phyloP scores from a whole-genome alignment of 352 stramenopile genomes.

The Globisporangium canariense region DNA sequence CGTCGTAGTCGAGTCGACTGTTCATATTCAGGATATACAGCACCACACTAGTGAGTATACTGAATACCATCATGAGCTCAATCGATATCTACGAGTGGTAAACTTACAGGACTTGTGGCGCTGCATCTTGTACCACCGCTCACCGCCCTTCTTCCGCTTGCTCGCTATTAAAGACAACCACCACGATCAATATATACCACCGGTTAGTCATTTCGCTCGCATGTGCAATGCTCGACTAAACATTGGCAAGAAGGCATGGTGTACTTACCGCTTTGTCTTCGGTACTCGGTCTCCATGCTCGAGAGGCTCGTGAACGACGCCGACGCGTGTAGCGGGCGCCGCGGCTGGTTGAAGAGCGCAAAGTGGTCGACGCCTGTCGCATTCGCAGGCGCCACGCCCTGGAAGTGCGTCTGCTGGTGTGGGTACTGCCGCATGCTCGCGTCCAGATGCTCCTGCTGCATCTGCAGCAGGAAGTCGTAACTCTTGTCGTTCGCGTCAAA shows the following conservation, averaged over 20 bases:
- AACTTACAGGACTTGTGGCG: slow-evolving; percentile 43
- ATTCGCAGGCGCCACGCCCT: not conserved
- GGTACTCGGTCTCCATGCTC: slow-evolving; percentile 69
- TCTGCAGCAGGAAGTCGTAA: slow-evolving; percentile 59
- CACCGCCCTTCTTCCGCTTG: slow-evolving; percentile 63
- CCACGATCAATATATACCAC: slow-evolving; percentile 2
- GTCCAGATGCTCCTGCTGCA: slow-evolving; percentile 44
- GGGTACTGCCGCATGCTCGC: slow-evolving; percentile 39
- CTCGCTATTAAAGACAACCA: slow-evolving; percentile 25
- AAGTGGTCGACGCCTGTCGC: slow-evolving; percentile 16
- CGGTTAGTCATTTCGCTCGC: not conserved
- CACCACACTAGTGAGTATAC: not conserved
- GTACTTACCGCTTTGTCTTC: slow-evolving; percentile 38
- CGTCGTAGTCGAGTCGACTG: slow-evolving; percentile 55
- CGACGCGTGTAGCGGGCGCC: slow-evolving; percentile 54
- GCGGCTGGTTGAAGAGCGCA: slow-evolving; percentile 19
- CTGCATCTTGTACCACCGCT: slow-evolving; percentile 70
- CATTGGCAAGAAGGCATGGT: not conserved
- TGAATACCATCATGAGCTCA: not conserved
- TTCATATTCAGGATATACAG: not conserved
- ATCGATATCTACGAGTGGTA: not conserved
- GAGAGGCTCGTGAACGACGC: slow-evolving; percentile 71
- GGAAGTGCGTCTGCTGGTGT: slow-evolving; percentile 31
- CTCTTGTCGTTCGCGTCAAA: slow-evolving; percentile 30
- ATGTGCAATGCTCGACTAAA: not conserved